Evolutionary conservation across 2,329 filamentous ascomycete genomes (phyloP), one percentile per base, ranked within the genome.

Genomic region (Zymoseptoria ardabiliae): DNA sequence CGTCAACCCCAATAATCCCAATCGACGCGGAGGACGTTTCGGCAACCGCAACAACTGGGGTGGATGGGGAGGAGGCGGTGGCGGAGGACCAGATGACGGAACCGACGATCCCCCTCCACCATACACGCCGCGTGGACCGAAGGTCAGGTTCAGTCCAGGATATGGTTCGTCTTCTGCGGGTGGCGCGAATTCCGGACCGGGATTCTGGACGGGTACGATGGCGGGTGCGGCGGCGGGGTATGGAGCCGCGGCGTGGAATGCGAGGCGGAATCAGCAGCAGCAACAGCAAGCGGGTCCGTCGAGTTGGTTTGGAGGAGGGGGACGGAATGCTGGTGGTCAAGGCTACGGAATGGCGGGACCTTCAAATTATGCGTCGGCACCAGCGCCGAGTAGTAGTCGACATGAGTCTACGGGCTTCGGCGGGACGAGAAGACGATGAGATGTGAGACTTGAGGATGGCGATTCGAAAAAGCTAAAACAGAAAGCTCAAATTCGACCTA

Each of bases 161-260:
- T 56, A 58, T 64, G 60, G 60, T 21, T 52, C 54, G 50, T 50
- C 30, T 10, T 53, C 56, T 6, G 21, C 25, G 17, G 53, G 59
- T 9, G 50, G 60, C 3, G 58, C 58, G 30, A 64, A 53, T 28
- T 52, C 58, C 19, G 41, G 48, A 54, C 88, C 88, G 4, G 89
- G 89, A 1, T 91, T 91, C 74, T 91, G 88, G 88, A 82, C 78
- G 19, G 88, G 88, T 51, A 86, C 85, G 4, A 87, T 88, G 45
- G 67, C 63, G 53, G 63, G 63, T 13, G 68, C 66, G 50, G 68
- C 66, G 51, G 68, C 66, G 10, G 58, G 63, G 2, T 58, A 63
- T 20, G 62, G 28, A 41, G 60, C 58, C 19, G 60, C 65, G 35
- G 61, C 58, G 49, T 62, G 63, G 55, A 65, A 67, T 51, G 62